Evolutionary conservation across 805 yeast genomes (phyloP).

Genomic region (Candida xiaguanensis): DNA sequence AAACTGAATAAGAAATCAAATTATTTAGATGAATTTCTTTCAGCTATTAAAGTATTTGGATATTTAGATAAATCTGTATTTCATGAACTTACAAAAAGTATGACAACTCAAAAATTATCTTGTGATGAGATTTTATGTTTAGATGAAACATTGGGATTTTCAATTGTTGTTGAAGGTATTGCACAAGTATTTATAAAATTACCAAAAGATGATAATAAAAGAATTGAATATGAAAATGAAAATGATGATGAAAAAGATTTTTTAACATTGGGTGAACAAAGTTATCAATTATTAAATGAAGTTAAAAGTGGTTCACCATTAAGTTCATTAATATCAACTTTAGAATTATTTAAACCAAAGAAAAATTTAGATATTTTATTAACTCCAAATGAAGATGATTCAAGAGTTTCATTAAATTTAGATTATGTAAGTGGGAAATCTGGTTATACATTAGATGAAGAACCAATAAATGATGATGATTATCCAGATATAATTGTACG

Average conservation of each 20-base stretch:
- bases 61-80: slow-evolving; percentile 87
- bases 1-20: slow-evolving; percentile 37
- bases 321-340: slow-evolving; percentile 75
- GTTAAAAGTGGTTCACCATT: slow-evolving; percentile 81
- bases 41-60: slow-evolving; percentile 92
- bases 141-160: slow-evolving; percentile 77
- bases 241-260: slow-evolving; percentile 37
- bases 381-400: slow-evolving; percentile 6
- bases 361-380: not conserved
- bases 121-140: slow-evolving; percentile 72
- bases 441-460: not conserved
- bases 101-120: slow-evolving; percentile 82
- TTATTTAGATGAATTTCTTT: slow-evolving; percentile 82
- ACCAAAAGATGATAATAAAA: slow-evolving; percentile 11
- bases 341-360: slow-evolving; percentile 56
- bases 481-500: slow-evolving; percentile 8
- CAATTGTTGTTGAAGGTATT: slow-evolving; percentile 89
- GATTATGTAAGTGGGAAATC: not conserved
- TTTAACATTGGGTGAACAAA: slow-evolving; percentile 50
- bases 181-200: slow-evolving; percentile 72
- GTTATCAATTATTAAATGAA: slow-evolving; percentile 73
- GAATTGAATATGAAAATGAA: slow-evolving; percentile 19
- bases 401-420: slow-evolving; percentile 3
- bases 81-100: slow-evolving; percentile 85
- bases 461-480: slow-evolving; percentile 1